Evolutionary conservation across 2,329 filamentous ascomycete species (phyloP).

Genomic region (Claviceps spartinae): DNA sequence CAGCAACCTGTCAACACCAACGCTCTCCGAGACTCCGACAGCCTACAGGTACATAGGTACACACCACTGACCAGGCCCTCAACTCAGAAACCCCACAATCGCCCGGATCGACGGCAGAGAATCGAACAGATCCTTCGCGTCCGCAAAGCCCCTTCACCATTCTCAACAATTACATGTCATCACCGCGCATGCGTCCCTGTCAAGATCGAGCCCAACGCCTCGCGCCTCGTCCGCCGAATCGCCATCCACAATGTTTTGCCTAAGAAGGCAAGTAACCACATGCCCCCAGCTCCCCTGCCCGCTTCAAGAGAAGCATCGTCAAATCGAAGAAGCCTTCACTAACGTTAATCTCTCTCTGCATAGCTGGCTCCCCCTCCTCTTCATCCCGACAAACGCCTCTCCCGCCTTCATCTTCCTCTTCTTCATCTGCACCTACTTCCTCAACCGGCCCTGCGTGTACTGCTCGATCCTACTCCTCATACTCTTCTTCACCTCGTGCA

Average conservation of each 20-base stretch:
- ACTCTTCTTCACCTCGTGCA: constrained; percentile 81
- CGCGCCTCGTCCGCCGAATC: not conserved
- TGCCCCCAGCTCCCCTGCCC: constrained; percentile 2
- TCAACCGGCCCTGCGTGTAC: constrained; percentile 94
- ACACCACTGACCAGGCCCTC: not conserved
- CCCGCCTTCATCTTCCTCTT: constrained; percentile 78
- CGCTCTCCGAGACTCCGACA: not conserved
- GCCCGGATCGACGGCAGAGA: not conserved
- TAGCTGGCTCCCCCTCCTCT: constrained; percentile 77
- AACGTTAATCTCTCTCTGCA: not conserved
- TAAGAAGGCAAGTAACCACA: constrained; percentile 35
- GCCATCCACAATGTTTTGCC: constrained; percentile 40
- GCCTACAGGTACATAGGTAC: not conserved
- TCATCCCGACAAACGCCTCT: constrained; percentile 76
- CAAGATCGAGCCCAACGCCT: not conserved
- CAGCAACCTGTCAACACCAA: not conserved
- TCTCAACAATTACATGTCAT: not conserved
- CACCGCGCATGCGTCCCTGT: not conserved
- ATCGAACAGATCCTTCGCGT: not conserved
- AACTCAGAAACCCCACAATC: not conserved
- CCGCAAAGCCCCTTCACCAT: not conserved
- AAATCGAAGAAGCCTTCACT: not conserved
- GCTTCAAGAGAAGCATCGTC: not conserved
- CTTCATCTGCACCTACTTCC: constrained; percentile 86
- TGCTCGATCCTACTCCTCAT: constrained; percentile 92